A percentile compares a stretch with the other conserved stretches of the same genome.
Evolutionary conservation across 2,329 filamentous ascomycete species (phyloP).

Genomic region (Davidsoniella virescens): DNA sequence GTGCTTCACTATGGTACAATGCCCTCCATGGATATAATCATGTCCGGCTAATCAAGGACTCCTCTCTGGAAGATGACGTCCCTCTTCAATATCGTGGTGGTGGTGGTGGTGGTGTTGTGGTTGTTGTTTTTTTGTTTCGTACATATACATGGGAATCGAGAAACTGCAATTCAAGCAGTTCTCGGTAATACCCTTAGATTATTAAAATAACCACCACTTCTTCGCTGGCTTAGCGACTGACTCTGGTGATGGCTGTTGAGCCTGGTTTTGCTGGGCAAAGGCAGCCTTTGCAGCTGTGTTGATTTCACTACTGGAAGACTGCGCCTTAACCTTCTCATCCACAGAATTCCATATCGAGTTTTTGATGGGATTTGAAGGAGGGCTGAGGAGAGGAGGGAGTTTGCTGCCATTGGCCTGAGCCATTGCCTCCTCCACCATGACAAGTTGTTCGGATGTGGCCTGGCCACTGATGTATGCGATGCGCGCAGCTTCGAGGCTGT

Average conservation of each 20-base stretch:
- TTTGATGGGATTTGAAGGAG: conserved; percentile 23
- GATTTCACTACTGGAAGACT: not conserved
- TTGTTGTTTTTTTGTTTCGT: too few species aligned
- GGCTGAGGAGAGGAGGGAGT: conserved; percentile 34
- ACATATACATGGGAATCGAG: not conserved
- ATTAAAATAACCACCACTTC: conserved; percentile 12
- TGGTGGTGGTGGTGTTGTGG: too few species aligned
- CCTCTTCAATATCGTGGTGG: too few species aligned
- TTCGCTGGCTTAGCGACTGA: conserved; percentile 15
- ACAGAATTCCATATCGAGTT: conserved; percentile 14
- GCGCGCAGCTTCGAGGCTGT: conserved; percentile 39
- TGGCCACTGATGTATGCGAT: conserved; percentile 43
- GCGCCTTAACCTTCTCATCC: conserved; percentile 13
- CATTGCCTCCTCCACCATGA: conserved; percentile 41
- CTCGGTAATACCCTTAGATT: not conserved
- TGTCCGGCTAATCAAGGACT: conserved; percentile 24
- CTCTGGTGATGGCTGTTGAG: conserved; percentile 1
- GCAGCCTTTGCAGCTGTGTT: not conserved
- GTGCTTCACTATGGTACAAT: conserved; percentile 10
- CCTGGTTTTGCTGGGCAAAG: conserved; percentile 1
- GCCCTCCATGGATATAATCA: conserved; percentile 21
- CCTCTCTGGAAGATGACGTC: not conserved
- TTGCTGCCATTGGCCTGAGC: conserved; percentile 31
- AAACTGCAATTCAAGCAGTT: not conserved
- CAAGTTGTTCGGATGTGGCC: conserved; percentile 38